These are phyloP conservation scores for Gossypium ekmanianum DNA, from an alignment of 345 rosid species.

Conservation along the genomic window DNA sequence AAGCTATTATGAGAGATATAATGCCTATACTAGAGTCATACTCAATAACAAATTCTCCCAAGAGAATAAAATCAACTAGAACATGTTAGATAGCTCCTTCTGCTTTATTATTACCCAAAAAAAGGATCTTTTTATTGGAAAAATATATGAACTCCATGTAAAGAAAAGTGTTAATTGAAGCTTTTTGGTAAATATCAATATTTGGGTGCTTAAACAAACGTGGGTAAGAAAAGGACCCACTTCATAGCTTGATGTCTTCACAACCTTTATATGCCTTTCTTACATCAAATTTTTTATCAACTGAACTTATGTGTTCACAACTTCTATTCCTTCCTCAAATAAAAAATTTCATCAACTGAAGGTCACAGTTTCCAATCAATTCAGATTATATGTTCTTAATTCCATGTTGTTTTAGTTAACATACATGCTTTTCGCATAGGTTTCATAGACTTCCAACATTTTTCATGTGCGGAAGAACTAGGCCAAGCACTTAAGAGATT, in stretches of 20 bases:
- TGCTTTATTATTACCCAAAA: not conserved
- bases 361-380: not conserved
- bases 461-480: not conserved
- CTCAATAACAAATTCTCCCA: slow-evolving; percentile 4
- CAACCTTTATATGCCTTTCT: not conserved
- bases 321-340: not conserved
- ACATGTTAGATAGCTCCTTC: not conserved
- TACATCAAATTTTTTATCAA: not conserved
- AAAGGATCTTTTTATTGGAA: not conserved
- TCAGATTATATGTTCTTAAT: not conserved
- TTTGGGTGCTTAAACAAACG: not conserved
- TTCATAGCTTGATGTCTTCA: not conserved
- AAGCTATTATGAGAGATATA: not conserved
- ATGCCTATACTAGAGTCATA: slow-evolving; percentile 9
- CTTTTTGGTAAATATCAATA: not conserved
- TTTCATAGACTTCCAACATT: not conserved
- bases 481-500: not conserved
- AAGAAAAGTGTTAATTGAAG: not conserved
- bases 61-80: not conserved
- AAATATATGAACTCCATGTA: not conserved
- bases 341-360: not conserved
- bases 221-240: not conserved
- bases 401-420: not conserved
- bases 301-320: not conserved
- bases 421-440: not conserved